phyloP scores from a whole-genome alignment of 116 monocot genomes.

The Papilionanthe hybrid region DNA sequence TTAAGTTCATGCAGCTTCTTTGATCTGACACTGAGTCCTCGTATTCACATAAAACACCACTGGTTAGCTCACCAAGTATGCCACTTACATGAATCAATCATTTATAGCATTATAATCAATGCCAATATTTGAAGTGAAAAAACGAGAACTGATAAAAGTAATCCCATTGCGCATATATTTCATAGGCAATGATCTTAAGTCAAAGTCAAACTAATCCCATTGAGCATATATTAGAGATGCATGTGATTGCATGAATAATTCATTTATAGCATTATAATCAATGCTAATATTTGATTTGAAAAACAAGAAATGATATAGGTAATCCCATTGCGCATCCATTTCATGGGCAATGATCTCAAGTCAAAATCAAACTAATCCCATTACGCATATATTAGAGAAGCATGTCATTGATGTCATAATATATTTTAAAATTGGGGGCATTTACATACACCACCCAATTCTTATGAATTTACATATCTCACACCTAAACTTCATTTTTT shows the following conservation, averaged over 20 bases:
- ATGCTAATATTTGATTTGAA: background rate
- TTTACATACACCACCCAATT: no score
- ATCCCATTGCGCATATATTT: background rate
- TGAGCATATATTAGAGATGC: no score
- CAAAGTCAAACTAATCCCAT: background rate
- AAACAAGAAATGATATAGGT: background rate
- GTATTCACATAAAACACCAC: background rate
- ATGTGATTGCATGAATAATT: background rate
- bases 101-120: background rate
- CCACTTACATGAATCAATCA: background rate
- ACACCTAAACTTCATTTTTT: no score
- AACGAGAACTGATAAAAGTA: background rate
- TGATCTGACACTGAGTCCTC: background rate
- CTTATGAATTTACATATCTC: no score
- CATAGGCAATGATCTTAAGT: background rate
- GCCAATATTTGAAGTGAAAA: background rate
- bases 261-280: background rate
- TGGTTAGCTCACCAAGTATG: background rate
- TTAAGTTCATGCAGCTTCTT: background rate
- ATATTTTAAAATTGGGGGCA: no score
- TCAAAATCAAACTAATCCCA: background rate
- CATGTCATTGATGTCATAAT: no score
- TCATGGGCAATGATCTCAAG: background rate
- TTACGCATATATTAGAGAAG: no score
- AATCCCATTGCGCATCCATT: background rate